Evolutionary conservation across 78 protist species (phyloP).

Genomic region (Salpingoeca rosetta): DNA sequence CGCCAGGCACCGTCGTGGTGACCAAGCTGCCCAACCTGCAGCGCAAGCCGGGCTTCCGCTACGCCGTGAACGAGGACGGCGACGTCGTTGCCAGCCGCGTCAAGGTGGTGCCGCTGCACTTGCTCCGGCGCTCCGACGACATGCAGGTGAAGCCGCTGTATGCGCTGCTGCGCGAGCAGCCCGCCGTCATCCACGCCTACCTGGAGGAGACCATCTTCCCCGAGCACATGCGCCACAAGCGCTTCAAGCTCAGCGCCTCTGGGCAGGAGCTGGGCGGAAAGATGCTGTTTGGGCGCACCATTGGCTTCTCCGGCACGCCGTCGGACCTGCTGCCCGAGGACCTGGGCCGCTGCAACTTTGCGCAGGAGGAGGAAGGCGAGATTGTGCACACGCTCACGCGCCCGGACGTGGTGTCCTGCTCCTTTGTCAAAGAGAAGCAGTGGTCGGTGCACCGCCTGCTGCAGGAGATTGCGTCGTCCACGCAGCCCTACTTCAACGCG

Average conservation of each 20-base stretch:
- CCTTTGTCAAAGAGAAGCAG: too few species aligned
- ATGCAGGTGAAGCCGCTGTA: constrained; percentile 35
- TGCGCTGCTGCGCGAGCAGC: constrained; percentile 28
- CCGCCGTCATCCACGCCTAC: constrained; percentile 36
- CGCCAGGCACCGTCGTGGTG: too few species aligned
- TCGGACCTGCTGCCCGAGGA: constrained; percentile 64
- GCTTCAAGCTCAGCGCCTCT: constrained; percentile 41
- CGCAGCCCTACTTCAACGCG: constrained; percentile 46
- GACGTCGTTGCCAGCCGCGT: too few species aligned
- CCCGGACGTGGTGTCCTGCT: constrained; percentile 9
- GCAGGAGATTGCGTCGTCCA: constrained; percentile 20
- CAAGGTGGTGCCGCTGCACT: constrained; percentile 36
- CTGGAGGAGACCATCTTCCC: constrained; percentile 48
- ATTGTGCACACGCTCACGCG: constrained; percentile 39
- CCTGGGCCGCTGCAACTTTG: constrained; percentile 56
- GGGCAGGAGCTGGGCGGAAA: constrained; percentile 61
- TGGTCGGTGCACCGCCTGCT: constrained; percentile 16
- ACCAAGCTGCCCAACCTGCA: too few species aligned
- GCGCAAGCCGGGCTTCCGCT: too few species aligned
- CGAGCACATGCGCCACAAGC: constrained; percentile 23
- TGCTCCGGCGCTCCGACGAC: constrained; percentile 38
- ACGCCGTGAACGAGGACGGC: too few species aligned
- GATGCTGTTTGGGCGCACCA: constrained; percentile 42
- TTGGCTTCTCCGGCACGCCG: constrained; percentile 72
- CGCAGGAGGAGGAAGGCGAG: constrained; percentile 55